Evolutionary conservation across 1,284 basidiomycete genomes (phyloP), one percentile per base, ranked within the genome.

Genomic region (Ceratorhiza oryzae-sativae): DNA sequence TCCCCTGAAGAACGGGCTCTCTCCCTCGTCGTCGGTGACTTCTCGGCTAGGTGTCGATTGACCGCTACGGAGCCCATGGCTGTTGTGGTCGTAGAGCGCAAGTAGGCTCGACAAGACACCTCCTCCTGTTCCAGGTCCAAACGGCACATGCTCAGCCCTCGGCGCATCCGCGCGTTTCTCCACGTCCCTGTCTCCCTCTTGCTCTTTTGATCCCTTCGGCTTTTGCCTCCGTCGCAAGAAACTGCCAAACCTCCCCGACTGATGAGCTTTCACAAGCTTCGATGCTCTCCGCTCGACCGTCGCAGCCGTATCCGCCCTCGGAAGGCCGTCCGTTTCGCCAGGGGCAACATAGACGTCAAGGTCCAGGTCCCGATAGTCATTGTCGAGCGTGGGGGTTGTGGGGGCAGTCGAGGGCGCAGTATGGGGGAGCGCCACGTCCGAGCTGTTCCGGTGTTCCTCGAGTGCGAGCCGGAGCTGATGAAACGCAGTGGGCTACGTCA

Each of bases 51-150:
- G 65, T 12, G 73, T 63, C 27, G 80, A 79, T 27, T 76, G 72
- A 12, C 77, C 80, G n/a, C 79, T 79, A 0, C 75, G 77, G 1
- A 77, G 75, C 13, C 36, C 36, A 39, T 6, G 8, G 13, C 78
- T 77, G 9, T 80, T 77, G 20, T 82, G 81, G 71, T 85, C 82
- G 75, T 88, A 88, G 23, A 88, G 80, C 12, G 85, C 80, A 34
- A 89, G 77, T 48, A 89, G 77, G 5, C 87, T 80, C 12, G 85
- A 84, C 12, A 88, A 81, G 1, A 88, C 81, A 34, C 87, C 86
- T 5, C 87, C 86, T 5, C 74, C 75, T 39, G 60, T 74, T 20
- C 49, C 63, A 25, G 63, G 63, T 15, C 63, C 63, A 15, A 49
- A 45, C 4, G 39, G 23, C 20, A 56, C 36, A 41, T 55, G 36